Evolutionary conservation across 2,329 filamentous ascomycete species (phyloP).

Genomic region (Ceratocystis destructans): DNA sequence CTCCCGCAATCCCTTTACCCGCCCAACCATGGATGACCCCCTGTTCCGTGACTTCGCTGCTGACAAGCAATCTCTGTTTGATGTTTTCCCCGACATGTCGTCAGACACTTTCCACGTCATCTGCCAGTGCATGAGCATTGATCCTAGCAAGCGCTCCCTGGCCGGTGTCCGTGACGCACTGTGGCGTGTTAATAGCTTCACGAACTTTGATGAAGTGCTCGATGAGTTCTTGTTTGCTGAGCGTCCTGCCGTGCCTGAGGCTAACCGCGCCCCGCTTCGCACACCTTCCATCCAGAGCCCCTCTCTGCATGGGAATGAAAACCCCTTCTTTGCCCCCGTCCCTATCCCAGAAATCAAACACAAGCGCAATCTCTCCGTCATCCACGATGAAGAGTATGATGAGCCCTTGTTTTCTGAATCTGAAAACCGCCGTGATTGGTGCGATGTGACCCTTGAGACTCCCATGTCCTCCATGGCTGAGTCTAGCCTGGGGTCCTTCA

Average conservation of each 20-base stretch:
- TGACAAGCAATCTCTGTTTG: conserved; percentile 91
- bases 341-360: conserved; percentile 9
- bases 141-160: conserved; percentile 78
- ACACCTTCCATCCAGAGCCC: conserved; percentile 91
- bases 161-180: conserved; percentile 65
- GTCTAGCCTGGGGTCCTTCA: conserved; percentile 33
- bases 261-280: conserved; percentile 86
- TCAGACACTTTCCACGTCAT: conserved; percentile 95
- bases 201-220: conserved; percentile 75
- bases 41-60: conserved; percentile 86
- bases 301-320: conserved; percentile 26
- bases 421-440: conserved; percentile 61
- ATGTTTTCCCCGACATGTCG: conserved; percentile 97
- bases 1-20: conserved; percentile 89
- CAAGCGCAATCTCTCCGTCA: conserved; percentile 56
- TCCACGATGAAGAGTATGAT: conserved; percentile 58
- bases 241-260: conserved; percentile 61
- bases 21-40: conserved; percentile 77
- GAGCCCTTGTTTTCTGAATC: conserved; percentile 80
- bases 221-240: conserved; percentile 77
- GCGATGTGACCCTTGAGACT: conserved; percentile 60
- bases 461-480: conserved; percentile 68
- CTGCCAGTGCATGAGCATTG: conserved; percentile 76
- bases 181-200: conserved; percentile 73
- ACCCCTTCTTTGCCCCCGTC: conserved; percentile 15